A percentile compares a stretch with the other conserved stretches of the same genome.
These are phyloP conservation scores for Yamadazyma diddensiae DNA, from an alignment of 1,139 yeast species.

Conservation along the genomic window DNA sequence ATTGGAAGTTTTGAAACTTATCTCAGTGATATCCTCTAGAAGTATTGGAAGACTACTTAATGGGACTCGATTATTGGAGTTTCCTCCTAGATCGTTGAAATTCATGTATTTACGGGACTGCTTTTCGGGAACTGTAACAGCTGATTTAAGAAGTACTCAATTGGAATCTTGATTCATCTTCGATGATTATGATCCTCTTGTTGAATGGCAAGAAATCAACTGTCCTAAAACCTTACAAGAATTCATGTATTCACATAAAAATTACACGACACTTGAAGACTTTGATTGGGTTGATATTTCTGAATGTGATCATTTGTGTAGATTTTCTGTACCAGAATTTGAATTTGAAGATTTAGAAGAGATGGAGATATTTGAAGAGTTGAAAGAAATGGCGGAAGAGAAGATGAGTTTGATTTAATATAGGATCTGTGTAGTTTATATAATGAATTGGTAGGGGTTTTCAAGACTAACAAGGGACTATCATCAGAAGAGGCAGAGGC, in stretches of 20 bases:
- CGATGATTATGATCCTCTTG: neutral
- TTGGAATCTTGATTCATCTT: neutral
- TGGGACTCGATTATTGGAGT: constrained; percentile 2
- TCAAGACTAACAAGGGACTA: too few relatives aligned
- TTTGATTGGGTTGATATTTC: constrained; percentile 5
- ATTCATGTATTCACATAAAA: neutral
- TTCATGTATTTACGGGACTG: neutral
- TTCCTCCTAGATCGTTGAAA: neutral
- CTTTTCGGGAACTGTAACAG: constrained; percentile 1
- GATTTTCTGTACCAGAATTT: neutral
- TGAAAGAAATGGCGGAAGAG: too few relatives aligned
- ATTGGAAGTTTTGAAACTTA: constrained; percentile 1
- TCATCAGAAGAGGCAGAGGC: too few relatives aligned
- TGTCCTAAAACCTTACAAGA: constrained; percentile 3
- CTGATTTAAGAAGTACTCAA: constrained; percentile 3
- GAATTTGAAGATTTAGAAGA: too few relatives aligned
- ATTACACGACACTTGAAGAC: neutral
- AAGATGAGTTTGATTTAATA: too few relatives aligned
- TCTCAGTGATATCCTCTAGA: neutral
- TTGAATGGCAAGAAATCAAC: neutral
- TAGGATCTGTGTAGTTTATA: too few relatives aligned
- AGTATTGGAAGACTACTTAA: too few relatives aligned
- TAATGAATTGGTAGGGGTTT: too few relatives aligned
- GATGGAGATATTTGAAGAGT: too few relatives aligned
- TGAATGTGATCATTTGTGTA: constrained; percentile 3